Evolutionary conservation across 2,329 filamentous ascomycete species (phyloP), one percentile per base, ranked within the genome.

Genomic region (Penicillium palitans): DNA sequence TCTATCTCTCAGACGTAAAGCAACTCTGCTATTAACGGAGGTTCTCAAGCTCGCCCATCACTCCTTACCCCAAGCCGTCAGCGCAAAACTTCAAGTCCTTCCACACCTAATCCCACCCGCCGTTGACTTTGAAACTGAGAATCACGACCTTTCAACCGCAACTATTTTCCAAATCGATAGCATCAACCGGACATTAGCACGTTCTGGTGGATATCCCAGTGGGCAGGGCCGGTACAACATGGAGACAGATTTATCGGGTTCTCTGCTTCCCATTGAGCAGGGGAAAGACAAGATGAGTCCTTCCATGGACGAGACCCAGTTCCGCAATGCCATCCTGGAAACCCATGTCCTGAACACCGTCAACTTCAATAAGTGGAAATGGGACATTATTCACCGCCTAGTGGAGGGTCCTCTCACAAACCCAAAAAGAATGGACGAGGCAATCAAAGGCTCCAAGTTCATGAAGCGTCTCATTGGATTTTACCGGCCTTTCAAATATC

Each of bases 111-210:
- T 99, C 68, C 83, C 88, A 7, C 86, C 88, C 0, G 91, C 93
- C 5, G 83, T 90, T 2, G 83, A 87, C 35, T 91, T 93, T 66
- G 80, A 85, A 24, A 81, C 86, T 21, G 86, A 93, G 31, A 83
- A 87, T 25, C 87, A 91, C 55, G 93, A 93, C 66, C 82, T 90
- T 57, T 91, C 93, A 7, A 93, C 91, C 8, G 88, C 91, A 8
- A 96, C 96, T 19, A 91, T 99, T 13, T 99, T 98, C 70, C 95
- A 98, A 72, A 96, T 99, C 54, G 96, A 96, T 77, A 97, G 93
- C 71, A 92, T 99, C 65, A 99, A 93, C 73, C 87, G 91, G 62
- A 98, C 93, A 0, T 79, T 99, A 15, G 96, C 96, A 71, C 85
- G 92, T 57, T 96, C 91, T 48, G 84, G 86, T 6, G 78, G 79